Base-by-base conservation (phyloP, 2,329 filamentous ascomycete genomes). In the Akanthomyces lecanii region DNA sequence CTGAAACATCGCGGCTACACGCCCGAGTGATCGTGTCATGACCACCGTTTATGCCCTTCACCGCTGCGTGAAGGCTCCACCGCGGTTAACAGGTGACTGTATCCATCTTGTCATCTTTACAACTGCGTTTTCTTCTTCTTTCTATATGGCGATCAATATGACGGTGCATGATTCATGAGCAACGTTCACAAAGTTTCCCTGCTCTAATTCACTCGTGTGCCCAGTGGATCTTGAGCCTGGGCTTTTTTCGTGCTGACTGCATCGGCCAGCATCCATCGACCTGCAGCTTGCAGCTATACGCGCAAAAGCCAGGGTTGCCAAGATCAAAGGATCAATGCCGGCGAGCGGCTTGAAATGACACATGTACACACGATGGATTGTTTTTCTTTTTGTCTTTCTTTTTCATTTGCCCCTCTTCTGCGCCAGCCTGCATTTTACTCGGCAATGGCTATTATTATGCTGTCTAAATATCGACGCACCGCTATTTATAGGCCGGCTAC, bases 181-280 rank as follows among this genome's bases (percentile, higher is more conserved):
- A 16, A 5, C 38, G 14, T 40, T 16, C 38, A 16, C 12, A 16
- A 40, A 40, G 3, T 10, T 10, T 40, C 4, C 14, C 38, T 16
- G 28, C 28, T 40, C 14, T 16, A 40, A 14, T 40, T 40, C 14
- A 16, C 38, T 52, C 50, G 21, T 52, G 50, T 36, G 28, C 10
- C 28, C n/a, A 36, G 42, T 28, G 11, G n/a, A 44, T 30, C n/a
- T 38, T 23, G 30, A n/a, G 52, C 16, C 7, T 36, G 33, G 33
- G 5, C 33, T 8, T 36, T 28, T 58, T 38, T 48, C 21, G 16
- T 60, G 57, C 57, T 60, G 57, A 60, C 57, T 38, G 57, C 57
- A 60, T 58, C 44, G 33, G 18, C 54, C 42, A 11, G 36, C 40
- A 23, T 57, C 42, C 44, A 48, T 48, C 42, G n/a, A 58, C 55